phyloP scores from a whole-genome alignment of 2,329 filamentous ascomycete species.

The Cladosporium sp. region DNA sequence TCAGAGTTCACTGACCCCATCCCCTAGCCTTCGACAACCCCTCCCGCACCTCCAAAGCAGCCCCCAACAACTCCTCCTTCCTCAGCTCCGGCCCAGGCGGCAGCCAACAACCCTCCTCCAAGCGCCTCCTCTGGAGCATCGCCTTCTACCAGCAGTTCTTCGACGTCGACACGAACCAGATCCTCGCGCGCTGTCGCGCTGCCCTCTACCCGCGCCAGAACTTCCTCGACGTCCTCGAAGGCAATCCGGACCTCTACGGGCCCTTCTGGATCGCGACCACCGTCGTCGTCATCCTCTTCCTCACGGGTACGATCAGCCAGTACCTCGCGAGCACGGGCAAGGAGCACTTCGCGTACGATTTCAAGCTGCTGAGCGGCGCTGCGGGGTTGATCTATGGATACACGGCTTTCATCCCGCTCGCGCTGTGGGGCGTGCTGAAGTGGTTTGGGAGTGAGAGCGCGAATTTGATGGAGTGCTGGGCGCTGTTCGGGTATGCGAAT shows the following conservation, averaged over 20 bases:
- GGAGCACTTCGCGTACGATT: conserved; percentile 82
- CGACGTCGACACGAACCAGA: conserved; percentile 90
- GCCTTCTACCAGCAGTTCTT: conserved; percentile 97
- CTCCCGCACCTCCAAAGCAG: conserved; percentile 46
- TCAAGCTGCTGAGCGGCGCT: conserved; percentile 78
- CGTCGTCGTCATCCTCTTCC: conserved; percentile 88
- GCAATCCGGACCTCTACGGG: conserved; percentile 93
- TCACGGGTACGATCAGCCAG: conserved; percentile 91
- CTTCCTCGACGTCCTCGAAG: conserved; percentile 94
- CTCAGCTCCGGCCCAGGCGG: conserved; percentile 28
- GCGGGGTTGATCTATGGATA: conserved; percentile 95
- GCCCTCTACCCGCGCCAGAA: conserved; percentile 87
- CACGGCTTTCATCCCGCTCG: conserved; percentile 73
- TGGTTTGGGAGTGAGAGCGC: conserved; percentile 95
- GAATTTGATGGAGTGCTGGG: conserved; percentile 91
- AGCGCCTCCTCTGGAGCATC: conserved; percentile 87
- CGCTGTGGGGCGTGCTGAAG: conserved; percentile 77
- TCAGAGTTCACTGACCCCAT: not conserved
- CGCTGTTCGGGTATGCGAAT: conserved; percentile 93
- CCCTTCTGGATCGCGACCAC: conserved; percentile 99
- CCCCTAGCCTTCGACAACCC: conserved; percentile 23
- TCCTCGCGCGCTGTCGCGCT: conserved; percentile 77
- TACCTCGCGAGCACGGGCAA: conserved; percentile 66
- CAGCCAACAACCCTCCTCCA: conserved; percentile 37
- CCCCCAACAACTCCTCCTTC: conserved; percentile 34